Conservation (phyloP, 1,284 basidiomycete genomes). For the Heliocybe sulcata region DNA sequence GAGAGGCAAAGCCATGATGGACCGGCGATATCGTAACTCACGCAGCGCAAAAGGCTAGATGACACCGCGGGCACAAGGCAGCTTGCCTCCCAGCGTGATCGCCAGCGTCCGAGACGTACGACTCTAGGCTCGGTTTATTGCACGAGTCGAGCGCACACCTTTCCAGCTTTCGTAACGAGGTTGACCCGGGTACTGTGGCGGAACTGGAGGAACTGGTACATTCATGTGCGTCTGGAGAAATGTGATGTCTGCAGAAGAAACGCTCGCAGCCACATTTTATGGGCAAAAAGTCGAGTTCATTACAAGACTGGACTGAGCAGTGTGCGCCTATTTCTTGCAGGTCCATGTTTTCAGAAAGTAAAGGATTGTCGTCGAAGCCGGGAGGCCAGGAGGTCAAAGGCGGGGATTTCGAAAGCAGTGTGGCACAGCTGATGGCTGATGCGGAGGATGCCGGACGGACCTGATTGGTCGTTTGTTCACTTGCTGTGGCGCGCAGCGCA, state of each 20-base stretch:
- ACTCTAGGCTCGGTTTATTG: slow-evolving; percentile 44
- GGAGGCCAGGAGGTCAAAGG: too few species aligned
- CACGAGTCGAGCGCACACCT: slow-evolving; percentile 48
- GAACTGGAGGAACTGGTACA: slow-evolving; percentile 28
- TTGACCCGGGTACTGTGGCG: slow-evolving; percentile 4
- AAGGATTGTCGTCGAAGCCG: slow-evolving; percentile 4
- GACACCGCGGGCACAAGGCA: slow-evolving; percentile 45
- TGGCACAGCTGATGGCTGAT: too few species aligned
- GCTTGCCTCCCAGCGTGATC: slow-evolving; percentile 21
- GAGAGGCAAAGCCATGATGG: neutral
- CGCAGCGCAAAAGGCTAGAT: slow-evolving; percentile 54
- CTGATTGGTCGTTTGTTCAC: too few species aligned
- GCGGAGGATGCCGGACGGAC: too few species aligned
- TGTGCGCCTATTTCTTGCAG: slow-evolving; percentile 42
- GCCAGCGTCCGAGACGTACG: slow-evolving; percentile 20
- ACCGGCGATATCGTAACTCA: slow-evolving; percentile 22
- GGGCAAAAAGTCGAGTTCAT: slow-evolving; percentile 58
- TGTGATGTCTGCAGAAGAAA: slow-evolving; percentile 51
- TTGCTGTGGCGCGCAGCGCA: neutral
- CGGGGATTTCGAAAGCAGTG: too few species aligned
- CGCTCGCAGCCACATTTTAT: slow-evolving; percentile 47
- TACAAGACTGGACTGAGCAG: slow-evolving; percentile 46
- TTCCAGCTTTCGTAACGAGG: slow-evolving; percentile 24
- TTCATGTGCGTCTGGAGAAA: slow-evolving; percentile 46
- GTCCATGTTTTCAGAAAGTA: slow-evolving; percentile 23